Conservation (phyloP, 306 rosid genomes). For the Oxytropis ochrocephala region DNA sequence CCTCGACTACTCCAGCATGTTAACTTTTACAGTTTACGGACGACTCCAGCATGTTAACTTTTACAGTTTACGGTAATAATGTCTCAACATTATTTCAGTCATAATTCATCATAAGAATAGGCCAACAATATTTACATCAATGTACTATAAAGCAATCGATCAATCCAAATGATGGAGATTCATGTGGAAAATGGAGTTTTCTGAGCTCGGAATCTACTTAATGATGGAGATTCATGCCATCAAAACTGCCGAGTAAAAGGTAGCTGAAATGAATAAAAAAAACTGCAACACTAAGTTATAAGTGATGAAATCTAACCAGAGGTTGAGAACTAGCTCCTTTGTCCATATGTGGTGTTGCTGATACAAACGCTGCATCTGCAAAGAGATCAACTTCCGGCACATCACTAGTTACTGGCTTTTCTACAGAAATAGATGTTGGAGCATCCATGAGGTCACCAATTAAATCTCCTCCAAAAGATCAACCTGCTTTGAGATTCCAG, state of each 20-base stretch:
- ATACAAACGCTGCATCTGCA: constrained; percentile 86
- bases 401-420: constrained; percentile 39
- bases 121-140: not conserved
- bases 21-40: too few relatives aligned
- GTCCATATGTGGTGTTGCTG: constrained; percentile 58
- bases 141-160: not conserved
- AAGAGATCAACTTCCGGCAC: constrained; percentile 81
- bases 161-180: too few relatives aligned
- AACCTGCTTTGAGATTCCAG: constrained; percentile 60
- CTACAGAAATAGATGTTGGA: constrained; percentile 61
- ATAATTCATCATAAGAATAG: constrained; percentile 5
- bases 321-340: constrained; percentile 53
- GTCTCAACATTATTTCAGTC: not conserved
- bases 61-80: not conserved
- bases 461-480: constrained; percentile 78
- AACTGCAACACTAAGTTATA: not conserved
- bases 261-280: not conserved
- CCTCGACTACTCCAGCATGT: constrained; percentile 3
- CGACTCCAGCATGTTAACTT: constrained; percentile 7
- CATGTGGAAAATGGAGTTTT: not conserved
- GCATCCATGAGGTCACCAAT: constrained; percentile 86
- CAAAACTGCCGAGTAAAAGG: not conserved
- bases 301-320: constrained; percentile 38
- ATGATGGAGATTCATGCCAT: constrained; percentile 6
- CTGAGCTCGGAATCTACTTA: not conserved